phyloP scores from a whole-genome alignment of 495 filamentous ascomycete genomes.

The Penicillium atrosanguineum region DNA sequence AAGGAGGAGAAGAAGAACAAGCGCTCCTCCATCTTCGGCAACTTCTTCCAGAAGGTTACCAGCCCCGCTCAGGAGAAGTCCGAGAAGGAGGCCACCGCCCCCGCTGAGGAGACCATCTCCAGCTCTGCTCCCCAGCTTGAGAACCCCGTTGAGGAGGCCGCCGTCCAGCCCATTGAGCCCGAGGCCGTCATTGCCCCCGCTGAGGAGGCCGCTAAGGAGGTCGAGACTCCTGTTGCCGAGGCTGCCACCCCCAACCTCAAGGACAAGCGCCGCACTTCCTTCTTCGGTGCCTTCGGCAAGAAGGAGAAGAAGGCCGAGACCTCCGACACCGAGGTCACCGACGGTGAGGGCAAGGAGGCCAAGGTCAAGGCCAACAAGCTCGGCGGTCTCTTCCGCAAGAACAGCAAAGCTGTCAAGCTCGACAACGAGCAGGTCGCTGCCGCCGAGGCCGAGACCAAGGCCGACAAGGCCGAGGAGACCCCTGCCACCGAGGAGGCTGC shows the following conservation, averaged over 20 bases:
- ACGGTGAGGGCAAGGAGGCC: slow-evolving; percentile 45
- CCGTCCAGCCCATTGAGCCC: slow-evolving; percentile 42
- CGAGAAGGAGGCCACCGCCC: slow-evolving; percentile 49
- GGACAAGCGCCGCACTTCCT: slow-evolving; percentile 55
- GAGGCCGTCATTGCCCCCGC: slow-evolving; percentile 43
- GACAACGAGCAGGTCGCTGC: slow-evolving; percentile 37
- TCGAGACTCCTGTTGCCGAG: slow-evolving; percentile 34
- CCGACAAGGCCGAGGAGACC: slow-evolving; percentile 25
- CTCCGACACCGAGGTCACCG: slow-evolving; percentile 50
- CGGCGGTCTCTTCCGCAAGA: slow-evolving; percentile 55
- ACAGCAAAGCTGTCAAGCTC: slow-evolving; percentile 53
- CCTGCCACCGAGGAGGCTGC: slow-evolving; percentile 31
- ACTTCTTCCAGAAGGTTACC: slow-evolving; percentile 55
- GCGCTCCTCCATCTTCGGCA: slow-evolving; percentile 51
- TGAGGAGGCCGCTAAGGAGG: slow-evolving; percentile 43
- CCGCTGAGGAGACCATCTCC: slow-evolving; percentile 45
- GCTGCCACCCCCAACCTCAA: slow-evolving; percentile 36
- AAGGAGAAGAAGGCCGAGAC: slow-evolving; percentile 52
- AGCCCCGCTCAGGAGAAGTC: slow-evolving; percentile 53
- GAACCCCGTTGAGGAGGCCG: slow-evolving; percentile 46
- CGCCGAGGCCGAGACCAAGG: slow-evolving; percentile 35
- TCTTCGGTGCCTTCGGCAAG: slow-evolving; percentile 54
- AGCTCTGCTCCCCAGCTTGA: slow-evolving; percentile 52
- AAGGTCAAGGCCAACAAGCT: slow-evolving; percentile 53
- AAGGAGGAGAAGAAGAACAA: slow-evolving; percentile 47